These are phyloP conservation scores for Amylostereum chailletii DNA, from an alignment of 1,284 basidiomycete genomes.

Conservation along the genomic window DNA sequence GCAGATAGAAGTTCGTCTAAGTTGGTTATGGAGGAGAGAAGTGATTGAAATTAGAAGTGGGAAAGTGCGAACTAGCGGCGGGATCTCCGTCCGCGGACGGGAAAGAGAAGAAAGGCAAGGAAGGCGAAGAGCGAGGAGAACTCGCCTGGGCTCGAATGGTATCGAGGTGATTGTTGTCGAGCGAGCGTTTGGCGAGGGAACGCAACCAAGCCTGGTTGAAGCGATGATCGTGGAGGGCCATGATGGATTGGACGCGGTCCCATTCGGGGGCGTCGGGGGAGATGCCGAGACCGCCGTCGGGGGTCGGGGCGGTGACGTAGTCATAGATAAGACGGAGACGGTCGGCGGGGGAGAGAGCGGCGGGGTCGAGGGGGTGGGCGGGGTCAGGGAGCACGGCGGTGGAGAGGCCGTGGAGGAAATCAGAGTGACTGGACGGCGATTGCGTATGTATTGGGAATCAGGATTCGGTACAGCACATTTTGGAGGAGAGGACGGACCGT, in stretches of 20 bases:
- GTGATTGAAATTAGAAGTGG: too few species aligned
- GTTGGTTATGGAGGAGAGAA: too few species aligned
- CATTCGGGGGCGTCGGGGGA: slow-evolving; percentile 63
- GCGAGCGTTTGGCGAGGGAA: slow-evolving; percentile 52
- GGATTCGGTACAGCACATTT: not conserved
- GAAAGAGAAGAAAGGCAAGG: not conserved
- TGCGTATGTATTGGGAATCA: slow-evolving; percentile 8
- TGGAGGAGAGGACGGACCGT: slow-evolving; percentile 38
- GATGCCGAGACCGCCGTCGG: slow-evolving; percentile 76
- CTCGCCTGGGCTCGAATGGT: slow-evolving; percentile 53
- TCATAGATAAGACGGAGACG: slow-evolving; percentile 73
- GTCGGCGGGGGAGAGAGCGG: slow-evolving; percentile 57
- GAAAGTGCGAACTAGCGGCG: too few species aligned
- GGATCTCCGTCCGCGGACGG: too few species aligned
- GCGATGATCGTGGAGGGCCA: slow-evolving; percentile 75
- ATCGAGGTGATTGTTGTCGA: slow-evolving; percentile 51
- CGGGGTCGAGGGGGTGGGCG: slow-evolving; percentile 29
- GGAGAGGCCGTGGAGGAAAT: slow-evolving; percentile 56
- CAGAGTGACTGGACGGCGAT: slow-evolving; percentile 36
- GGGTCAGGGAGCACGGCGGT: slow-evolving; percentile 36
- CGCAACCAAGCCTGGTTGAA: slow-evolving; percentile 73
- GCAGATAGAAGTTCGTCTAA: too few species aligned
- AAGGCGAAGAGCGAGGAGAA: slow-evolving; percentile 3
- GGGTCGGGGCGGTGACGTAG: slow-evolving; percentile 61
- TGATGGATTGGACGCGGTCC: slow-evolving; percentile 72